Evolutionary conservation across 2,329 filamentous ascomycete species (phyloP).

Genomic region (Arthrobotrys conoides): DNA sequence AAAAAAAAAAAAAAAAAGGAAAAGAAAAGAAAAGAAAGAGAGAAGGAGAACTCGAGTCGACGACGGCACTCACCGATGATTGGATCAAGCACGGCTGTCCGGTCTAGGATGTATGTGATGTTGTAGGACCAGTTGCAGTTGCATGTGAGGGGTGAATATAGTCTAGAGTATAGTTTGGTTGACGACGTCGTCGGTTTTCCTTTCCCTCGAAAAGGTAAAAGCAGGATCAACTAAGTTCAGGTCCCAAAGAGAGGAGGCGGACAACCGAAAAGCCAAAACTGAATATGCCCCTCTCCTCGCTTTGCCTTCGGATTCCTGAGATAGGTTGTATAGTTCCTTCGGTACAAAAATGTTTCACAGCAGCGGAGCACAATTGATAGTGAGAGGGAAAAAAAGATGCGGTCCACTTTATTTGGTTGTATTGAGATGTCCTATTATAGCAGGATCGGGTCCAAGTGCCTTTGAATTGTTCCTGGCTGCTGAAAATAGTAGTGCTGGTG

Average conservation of each 20-base stretch:
- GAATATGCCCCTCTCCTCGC: slow-evolving; percentile 44
- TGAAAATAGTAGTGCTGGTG: slow-evolving; percentile 61
- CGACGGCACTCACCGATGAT: slow-evolving; percentile 56
- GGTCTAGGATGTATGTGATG: slow-evolving; percentile 48
- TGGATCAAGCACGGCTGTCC: slow-evolving; percentile 47
- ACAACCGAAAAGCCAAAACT: slow-evolving; percentile 51
- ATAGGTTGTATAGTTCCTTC: slow-evolving; percentile 42
- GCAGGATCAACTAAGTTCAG: slow-evolving; percentile 39
- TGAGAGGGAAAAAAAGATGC: slow-evolving; percentile 27
- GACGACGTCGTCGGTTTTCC: slow-evolving; percentile 22
- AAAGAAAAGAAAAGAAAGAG: slow-evolving; percentile 2
- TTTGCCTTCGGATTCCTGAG: slow-evolving; percentile 46
- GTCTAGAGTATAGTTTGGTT: slow-evolving; percentile 40
- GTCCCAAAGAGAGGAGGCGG: slow-evolving; percentile 40
- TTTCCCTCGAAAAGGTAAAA: slow-evolving; percentile 31
- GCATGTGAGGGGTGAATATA: slow-evolving; percentile 58
- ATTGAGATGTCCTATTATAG: slow-evolving; percentile 61
- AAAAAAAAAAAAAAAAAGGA: slow-evolving; percentile 4
- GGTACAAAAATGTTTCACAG: slow-evolving; percentile 57
- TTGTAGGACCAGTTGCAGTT: slow-evolving; percentile 50
- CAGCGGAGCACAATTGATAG: slow-evolving; percentile 51
- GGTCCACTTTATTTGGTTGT: slow-evolving; percentile 43
- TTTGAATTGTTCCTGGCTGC: slow-evolving; percentile 58
- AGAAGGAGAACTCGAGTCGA: slow-evolving; percentile 8
- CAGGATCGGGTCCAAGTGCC: slow-evolving; percentile 60